Percentiles rank a stretch among this genome's conserved stretches.
Conservation (phyloP, 2,329 filamentous ascomycete species). For the Diaporthe sp. region DNA sequence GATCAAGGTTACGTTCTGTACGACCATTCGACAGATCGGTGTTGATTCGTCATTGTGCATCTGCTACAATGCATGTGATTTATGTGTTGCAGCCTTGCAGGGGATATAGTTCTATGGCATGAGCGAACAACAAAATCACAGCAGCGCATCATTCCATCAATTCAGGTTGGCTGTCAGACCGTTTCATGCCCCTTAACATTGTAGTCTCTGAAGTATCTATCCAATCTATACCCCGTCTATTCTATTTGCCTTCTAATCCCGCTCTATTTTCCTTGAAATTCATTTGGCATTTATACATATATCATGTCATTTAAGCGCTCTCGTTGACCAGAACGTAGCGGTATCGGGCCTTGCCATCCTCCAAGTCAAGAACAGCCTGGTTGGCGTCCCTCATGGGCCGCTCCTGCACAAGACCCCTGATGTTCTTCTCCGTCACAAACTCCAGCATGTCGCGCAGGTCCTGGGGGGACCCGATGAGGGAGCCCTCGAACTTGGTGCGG, state of each 20-base stretch:
- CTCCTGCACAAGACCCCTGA: conserved; percentile 68
- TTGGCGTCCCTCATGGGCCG: conserved; percentile 69
- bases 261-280: too few relatives aligned
- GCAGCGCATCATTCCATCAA: not conserved
- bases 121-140: not conserved
- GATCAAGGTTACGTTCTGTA: too few relatives aligned
- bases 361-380: conserved; percentile 67
- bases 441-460: conserved; percentile 72
- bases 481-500: conserved; percentile 63
- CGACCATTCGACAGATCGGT: too few relatives aligned
- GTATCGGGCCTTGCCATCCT: conserved; percentile 65
- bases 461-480: conserved; percentile 59
- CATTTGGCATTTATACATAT: too few relatives aligned
- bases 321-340: conserved; percentile 63
- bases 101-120: not conserved
- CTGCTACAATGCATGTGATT: not conserved
- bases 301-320: conserved; percentile 41
- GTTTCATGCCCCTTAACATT: not conserved
- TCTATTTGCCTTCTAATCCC: not conserved
- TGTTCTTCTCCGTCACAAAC: conserved; percentile 68
- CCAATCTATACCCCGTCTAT: not conserved
- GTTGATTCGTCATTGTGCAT: too few relatives aligned
- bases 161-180: not conserved
- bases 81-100: not conserved
- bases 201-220: not conserved